Conservation (phyloP, 2,329 filamentous ascomycete species). For the Talaromyces piceae region DNA sequence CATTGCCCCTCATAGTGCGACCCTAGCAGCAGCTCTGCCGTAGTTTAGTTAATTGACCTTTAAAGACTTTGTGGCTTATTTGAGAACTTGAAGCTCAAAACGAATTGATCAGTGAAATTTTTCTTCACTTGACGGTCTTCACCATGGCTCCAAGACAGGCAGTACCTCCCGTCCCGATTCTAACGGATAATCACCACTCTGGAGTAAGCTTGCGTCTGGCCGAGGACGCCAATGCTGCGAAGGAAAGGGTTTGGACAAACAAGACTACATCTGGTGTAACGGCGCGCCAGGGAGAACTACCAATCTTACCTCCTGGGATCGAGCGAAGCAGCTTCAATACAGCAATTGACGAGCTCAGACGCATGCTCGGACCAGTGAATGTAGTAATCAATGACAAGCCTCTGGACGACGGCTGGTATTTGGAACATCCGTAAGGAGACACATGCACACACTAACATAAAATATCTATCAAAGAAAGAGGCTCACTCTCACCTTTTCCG, state of each 20-base stretch:
- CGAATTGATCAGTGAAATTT: background rate
- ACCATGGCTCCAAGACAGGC: background rate
- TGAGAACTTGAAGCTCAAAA: background rate
- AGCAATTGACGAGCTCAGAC: conserved; percentile 15
- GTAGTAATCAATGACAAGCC: conserved; percentile 17
- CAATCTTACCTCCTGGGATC: conserved; percentile 16
- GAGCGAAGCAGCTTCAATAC: conserved; percentile 12
- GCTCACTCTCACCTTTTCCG: background rate
- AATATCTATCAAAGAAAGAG: background rate
- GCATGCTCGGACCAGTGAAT: conserved; percentile 13
- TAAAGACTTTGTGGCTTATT: background rate
- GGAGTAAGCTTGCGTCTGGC: conserved; percentile 9
- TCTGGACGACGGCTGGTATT: conserved; percentile 28
- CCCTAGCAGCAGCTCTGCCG: background rate
- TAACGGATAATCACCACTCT: conserved; percentile 3
- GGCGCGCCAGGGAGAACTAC: conserved; percentile 4
- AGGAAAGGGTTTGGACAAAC: conserved; percentile 14
- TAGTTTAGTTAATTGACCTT: too few relatives aligned
- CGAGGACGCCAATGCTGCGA: conserved; percentile 14
- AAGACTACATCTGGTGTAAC: conserved; percentile 12
- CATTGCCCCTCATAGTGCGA: background rate
- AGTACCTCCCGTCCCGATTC: conserved; percentile 1
- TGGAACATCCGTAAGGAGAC: conserved; percentile 27
- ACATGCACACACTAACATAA: background rate
- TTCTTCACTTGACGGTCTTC: too few relatives aligned